phyloP scores from a whole-genome alignment of 2,329 filamentous ascomycete genomes.

The Plenodomus biglobosus region DNA sequence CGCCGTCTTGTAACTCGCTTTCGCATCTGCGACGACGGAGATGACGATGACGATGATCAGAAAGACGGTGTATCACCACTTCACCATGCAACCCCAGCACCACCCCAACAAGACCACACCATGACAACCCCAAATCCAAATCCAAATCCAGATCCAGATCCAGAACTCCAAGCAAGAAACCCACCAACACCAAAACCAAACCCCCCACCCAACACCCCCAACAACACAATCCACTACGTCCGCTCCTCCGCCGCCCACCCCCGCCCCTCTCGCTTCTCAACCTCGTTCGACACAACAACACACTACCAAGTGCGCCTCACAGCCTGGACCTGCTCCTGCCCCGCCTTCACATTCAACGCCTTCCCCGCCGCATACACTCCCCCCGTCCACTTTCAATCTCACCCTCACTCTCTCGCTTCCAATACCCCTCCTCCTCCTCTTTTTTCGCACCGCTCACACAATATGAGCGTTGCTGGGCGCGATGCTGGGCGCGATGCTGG shows the following conservation, averaged over 20 bases:
- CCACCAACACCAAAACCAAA: neutral
- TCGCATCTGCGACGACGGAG: slow-evolving; percentile 7
- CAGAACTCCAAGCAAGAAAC: neutral
- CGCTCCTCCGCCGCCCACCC: slow-evolving; percentile 60
- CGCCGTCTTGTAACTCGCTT: slow-evolving; percentile 67
- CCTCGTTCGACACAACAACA: slow-evolving; percentile 30
- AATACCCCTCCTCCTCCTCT: neutral
- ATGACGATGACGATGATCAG: neutral
- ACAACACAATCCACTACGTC: slow-evolving; percentile 60
- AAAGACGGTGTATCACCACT: neutral
- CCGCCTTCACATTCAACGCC: slow-evolving; percentile 74
- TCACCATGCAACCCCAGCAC: neutral
- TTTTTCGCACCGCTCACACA: too few relatives aligned
- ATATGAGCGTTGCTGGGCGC: too few relatives aligned
- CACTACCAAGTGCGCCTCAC: slow-evolving; percentile 70
- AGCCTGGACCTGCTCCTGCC: slow-evolving; percentile 89
- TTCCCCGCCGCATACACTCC: slow-evolving; percentile 51
- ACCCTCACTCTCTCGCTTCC: neutral
- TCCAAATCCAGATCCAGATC: too few relatives aligned
- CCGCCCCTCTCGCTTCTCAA: slow-evolving; percentile 41
- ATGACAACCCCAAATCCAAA: neutral
- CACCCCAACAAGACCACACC: neutral
- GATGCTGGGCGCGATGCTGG: too few relatives aligned
- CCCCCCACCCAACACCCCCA: neutral
- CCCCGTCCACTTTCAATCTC: neutral